Percentiles rank a stretch among this genome's conserved stretches.
Conservation (phyloP, 139 green algal genomes). For the Picochlorum sp. region DNA sequence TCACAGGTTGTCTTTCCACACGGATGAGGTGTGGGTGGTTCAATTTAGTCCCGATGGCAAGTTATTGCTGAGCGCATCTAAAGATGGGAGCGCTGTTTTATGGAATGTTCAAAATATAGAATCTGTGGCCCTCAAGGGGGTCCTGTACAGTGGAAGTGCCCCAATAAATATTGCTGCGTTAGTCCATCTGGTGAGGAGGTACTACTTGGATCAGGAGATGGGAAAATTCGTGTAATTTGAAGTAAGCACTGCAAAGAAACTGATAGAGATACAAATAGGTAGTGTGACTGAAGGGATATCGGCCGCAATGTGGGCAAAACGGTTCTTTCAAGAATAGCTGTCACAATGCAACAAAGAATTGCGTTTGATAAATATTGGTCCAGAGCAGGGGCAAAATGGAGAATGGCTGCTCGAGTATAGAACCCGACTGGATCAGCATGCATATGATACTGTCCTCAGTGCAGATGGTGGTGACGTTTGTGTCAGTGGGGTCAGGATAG, state of each 20-base stretch:
- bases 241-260: constrained; percentile 10
- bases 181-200: constrained; percentile 40
- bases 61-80: constrained; percentile 66
- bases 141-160: constrained; percentile 1
- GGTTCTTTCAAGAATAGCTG: constrained; percentile 51
- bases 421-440: constrained; percentile 29
- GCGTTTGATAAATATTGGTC: constrained; percentile 10
- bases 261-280: neutral
- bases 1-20: constrained; percentile 36
- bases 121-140: neutral
- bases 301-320: constrained; percentile 56
- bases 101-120: constrained; percentile 29
- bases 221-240: constrained; percentile 42
- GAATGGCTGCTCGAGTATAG: constrained; percentile 9
- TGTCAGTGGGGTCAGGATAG: constrained; percentile 61
- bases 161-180: constrained; percentile 39
- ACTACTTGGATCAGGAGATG: constrained; percentile 27
- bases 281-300: constrained; percentile 30
- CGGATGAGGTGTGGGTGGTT: constrained; percentile 42
- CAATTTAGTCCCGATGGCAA: constrained; percentile 17
- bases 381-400: neutral
- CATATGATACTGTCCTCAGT: constrained; percentile 73
- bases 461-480: constrained; percentile 45
- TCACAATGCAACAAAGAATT: constrained; percentile 43
- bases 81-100: constrained; percentile 58